These are phyloP conservation scores for Litsea cubeba DNA, from an alignment of 164 flowering plant genomes.

Conservation along the genomic window DNA sequence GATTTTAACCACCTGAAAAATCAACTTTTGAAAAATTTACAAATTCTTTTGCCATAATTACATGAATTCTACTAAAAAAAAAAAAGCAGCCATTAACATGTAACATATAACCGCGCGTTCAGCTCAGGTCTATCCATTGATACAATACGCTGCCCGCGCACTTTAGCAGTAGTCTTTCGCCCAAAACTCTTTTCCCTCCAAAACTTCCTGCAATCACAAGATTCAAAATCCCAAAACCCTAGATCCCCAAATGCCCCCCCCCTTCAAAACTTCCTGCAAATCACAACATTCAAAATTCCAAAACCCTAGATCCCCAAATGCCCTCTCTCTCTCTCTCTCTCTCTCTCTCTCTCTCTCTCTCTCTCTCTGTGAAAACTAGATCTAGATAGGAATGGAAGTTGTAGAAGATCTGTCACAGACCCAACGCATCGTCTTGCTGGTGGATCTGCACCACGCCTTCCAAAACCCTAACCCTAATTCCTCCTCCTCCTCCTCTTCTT, in stretches of 20 bases:
- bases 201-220: background rate
- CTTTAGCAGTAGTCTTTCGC: background rate
- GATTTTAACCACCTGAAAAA: too few species aligned
- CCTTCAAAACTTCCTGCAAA: background rate
- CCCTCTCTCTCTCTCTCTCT: background rate
- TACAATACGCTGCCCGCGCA: too few species aligned
- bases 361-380: background rate
- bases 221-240: background rate
- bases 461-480: conserved; percentile 31
- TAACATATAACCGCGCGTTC: too few species aligned
- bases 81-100: too few species aligned
- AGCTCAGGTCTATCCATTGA: too few species aligned
- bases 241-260: background rate
- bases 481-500: background rate
- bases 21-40: too few species aligned
- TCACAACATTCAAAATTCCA: background rate
- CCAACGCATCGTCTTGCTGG: conserved; percentile 62
- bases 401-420: conserved; percentile 25
- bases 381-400: background rate
- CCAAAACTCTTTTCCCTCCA: background rate
- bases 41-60: too few species aligned
- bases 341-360: background rate
- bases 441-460: conserved; percentile 71
- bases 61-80: too few species aligned
- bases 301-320: too few species aligned